Evolutionary conservation across 331 rosid species (phyloP).

Genomic region (Rosa hybrid): DNA sequence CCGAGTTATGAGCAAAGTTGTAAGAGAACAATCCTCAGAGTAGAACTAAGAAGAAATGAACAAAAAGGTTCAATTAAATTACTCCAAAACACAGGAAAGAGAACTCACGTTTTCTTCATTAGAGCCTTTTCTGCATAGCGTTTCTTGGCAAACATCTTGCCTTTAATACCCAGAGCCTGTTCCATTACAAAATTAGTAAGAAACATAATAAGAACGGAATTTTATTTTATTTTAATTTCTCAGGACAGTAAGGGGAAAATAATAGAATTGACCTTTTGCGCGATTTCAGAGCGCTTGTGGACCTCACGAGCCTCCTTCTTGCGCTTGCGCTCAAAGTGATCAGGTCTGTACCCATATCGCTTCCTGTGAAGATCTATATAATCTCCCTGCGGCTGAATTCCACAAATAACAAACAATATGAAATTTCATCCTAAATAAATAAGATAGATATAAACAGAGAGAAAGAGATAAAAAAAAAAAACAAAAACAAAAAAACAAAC

Average conservation of each 20-base stretch:
- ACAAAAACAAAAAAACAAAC: neutral
- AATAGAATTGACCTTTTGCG: conserved; percentile 61
- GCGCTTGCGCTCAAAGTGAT: conserved; percentile 89
- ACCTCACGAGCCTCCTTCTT: conserved; percentile 87
- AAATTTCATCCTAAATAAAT: neutral
- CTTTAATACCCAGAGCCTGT: conserved; percentile 87
- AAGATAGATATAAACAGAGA: neutral
- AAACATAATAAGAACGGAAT: neutral
- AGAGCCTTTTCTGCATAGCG: conserved; percentile 83
- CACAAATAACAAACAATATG: conserved; percentile 13
- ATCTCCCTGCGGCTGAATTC: conserved; percentile 86
- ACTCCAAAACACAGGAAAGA: neutral
- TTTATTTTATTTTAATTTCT: neutral
- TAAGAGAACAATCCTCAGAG: neutral
- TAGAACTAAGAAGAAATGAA: neutral
- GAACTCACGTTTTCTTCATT: conserved; percentile 87
- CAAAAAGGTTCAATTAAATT: neutral
- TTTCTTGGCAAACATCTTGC: conserved; percentile 85
- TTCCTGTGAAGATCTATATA: conserved; percentile 84
- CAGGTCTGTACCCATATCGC: conserved; percentile 78
- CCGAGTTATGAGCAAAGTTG: too few relatives aligned
- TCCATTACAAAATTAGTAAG: conserved; percentile 11
- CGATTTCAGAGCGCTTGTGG: conserved; percentile 72
- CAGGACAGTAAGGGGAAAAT: neutral
- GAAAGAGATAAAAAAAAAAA: neutral